Evolutionary conservation across 805 yeast species (phyloP).

Genomic region (Cephaloascus fragrans): DNA sequence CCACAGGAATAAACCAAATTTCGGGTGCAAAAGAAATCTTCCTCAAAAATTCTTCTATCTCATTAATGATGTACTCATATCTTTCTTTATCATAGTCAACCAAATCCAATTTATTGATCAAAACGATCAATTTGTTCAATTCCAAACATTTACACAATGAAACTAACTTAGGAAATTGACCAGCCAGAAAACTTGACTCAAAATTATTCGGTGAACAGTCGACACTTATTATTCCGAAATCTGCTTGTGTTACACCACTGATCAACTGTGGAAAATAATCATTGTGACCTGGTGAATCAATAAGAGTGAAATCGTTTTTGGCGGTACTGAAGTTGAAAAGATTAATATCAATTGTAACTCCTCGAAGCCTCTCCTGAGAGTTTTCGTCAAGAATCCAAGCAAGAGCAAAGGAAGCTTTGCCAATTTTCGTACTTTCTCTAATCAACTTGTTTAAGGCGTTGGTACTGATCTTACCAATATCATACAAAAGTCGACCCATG

Average conservation of each 20-base stretch:
- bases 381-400: slow-evolving; percentile 88
- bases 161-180: slow-evolving; percentile 76
- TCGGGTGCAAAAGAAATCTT: slow-evolving; percentile 10
- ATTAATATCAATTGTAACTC: slow-evolving; percentile 73
- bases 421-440: slow-evolving; percentile 54
- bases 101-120: slow-evolving; percentile 63
- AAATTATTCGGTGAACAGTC: slow-evolving; percentile 60
- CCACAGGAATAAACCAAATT: slow-evolving; percentile 52
- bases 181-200: slow-evolving; percentile 62
- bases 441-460: slow-evolving; percentile 53
- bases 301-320: slow-evolving; percentile 48
- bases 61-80: slow-evolving; percentile 38
- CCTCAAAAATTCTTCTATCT: slow-evolving; percentile 38
- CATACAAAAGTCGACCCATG: slow-evolving; percentile 64
- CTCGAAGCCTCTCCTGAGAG: slow-evolving; percentile 61
- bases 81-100: slow-evolving; percentile 46
- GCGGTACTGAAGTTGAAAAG: slow-evolving; percentile 56
- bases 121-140: slow-evolving; percentile 48
- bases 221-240: slow-evolving; percentile 61
- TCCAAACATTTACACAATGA: slow-evolving; percentile 60
- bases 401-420: slow-evolving; percentile 71
- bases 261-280: slow-evolving; percentile 84
- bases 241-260: slow-evolving; percentile 75
- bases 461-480: slow-evolving; percentile 56
- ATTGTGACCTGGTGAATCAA: slow-evolving; percentile 80